Evolutionary conservation across 108 stramenopile species (phyloP).

Genomic region (Fistulifera pelliculosa): DNA sequence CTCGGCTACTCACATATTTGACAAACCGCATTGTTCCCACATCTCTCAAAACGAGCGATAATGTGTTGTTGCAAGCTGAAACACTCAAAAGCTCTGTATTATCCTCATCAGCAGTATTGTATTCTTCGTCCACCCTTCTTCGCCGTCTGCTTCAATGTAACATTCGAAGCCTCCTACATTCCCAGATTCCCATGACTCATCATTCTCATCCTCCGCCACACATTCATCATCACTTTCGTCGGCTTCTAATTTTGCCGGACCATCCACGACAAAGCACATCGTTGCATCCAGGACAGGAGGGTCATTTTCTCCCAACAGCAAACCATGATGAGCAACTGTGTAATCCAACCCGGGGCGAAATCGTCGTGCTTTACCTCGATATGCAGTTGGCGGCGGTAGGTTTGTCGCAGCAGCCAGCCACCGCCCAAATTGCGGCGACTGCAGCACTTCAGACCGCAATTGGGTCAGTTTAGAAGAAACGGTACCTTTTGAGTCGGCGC

Average conservation of each 20-base stretch:
- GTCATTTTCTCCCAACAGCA: constrained; percentile 33
- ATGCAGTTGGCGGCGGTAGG: constrained; percentile 52
- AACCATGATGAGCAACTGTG: constrained; percentile 90
- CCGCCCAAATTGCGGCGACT: constrained; percentile 47
- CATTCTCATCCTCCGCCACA: constrained; percentile 25
- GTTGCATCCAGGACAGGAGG: constrained; percentile 81
- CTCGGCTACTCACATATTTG: constrained; percentile 85
- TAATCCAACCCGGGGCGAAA: constrained; percentile 96
- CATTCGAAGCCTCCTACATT: constrained; percentile 94
- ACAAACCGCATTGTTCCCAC: constrained; percentile 91
- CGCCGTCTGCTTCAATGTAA: constrained; percentile 91
- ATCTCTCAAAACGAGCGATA: constrained; percentile 89
- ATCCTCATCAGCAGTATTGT: constrained; percentile 75
- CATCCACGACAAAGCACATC: constrained; percentile 62
- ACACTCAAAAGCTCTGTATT: constrained; percentile 88
- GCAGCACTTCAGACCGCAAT: constrained; percentile 42
- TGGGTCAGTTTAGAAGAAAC: constrained; percentile 26
- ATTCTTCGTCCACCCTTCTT: constrained; percentile 49
- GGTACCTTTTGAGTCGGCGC: constrained; percentile 2
- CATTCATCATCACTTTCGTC: constrained; percentile 10
- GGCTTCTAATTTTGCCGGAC: constrained; percentile 41
- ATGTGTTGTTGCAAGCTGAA: constrained; percentile 85
- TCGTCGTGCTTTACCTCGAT: constrained; percentile 63
- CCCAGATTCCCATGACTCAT: constrained; percentile 79
- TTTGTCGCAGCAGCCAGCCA: constrained; percentile 52